phyloP scores from a whole-genome alignment of 805 yeast genomes.

The Wickerhamiella hasegawae region DNA sequence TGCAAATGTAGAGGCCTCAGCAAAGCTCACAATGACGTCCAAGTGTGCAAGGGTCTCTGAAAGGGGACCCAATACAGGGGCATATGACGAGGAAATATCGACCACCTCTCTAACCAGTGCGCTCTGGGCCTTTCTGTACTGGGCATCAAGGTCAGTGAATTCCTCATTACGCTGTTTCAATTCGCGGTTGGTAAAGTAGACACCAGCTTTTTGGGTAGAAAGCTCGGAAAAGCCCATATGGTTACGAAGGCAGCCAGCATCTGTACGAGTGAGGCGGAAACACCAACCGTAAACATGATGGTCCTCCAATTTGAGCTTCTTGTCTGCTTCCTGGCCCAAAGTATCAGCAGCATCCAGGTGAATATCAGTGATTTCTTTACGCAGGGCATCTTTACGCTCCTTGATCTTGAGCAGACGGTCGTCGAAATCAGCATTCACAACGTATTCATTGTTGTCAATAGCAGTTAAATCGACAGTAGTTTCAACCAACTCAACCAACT shows the following conservation, averaged over 20 bases:
- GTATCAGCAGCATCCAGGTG: constrained; percentile 46
- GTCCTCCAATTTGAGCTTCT: constrained; percentile 76
- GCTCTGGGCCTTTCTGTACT: constrained; percentile 61
- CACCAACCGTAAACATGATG: constrained; percentile 91
- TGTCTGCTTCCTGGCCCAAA: constrained; percentile 66
- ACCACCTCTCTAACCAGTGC: constrained; percentile 73
- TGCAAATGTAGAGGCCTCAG: constrained; percentile 69
- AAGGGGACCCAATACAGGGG: constrained; percentile 58
- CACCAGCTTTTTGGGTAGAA: constrained; percentile 90
- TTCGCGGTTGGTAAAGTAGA: constrained; percentile 64
- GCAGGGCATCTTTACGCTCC: constrained; percentile 27
- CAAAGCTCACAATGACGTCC: constrained; percentile 76
- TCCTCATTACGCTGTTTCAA: constrained; percentile 45
- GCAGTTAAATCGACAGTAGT: constrained; percentile 82
- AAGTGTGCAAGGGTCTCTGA: constrained; percentile 50
- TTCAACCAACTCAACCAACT: constrained; percentile 74
- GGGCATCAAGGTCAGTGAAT: constrained; percentile 40
- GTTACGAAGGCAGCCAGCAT: constrained; percentile 63
- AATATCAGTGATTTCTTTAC: constrained; percentile 25
- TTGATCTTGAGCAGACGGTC: constrained; percentile 51
- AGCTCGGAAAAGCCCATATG: constrained; percentile 51
- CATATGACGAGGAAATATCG: constrained; percentile 62
- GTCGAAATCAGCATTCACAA: constrained; percentile 81
- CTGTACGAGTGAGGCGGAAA: constrained; percentile 76
- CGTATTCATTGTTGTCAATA: constrained; percentile 64